A percentile compares a stretch with the other conserved stretches of the same genome.
phyloP scores from a whole-genome alignment of 2,329 filamentous ascomycete genomes.

The Zymoseptoria brevis region DNA sequence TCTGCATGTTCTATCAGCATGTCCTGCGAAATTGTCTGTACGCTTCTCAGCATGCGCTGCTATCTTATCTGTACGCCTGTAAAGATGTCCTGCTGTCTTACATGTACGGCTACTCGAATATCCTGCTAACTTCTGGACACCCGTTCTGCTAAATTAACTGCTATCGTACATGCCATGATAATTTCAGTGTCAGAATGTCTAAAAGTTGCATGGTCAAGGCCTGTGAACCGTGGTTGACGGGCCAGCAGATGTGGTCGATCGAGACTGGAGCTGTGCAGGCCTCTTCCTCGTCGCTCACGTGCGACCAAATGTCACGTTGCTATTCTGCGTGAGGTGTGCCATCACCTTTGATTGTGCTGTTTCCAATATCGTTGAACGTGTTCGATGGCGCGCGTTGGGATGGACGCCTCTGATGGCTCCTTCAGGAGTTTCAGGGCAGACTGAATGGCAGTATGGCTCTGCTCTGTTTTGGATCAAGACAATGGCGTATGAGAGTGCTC shows the following conservation, averaged over 20 bases:
- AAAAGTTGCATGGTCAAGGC: too few relatives aligned
- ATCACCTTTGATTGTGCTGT: not conserved
- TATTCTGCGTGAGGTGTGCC: not conserved
- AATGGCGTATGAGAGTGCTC: not conserved
- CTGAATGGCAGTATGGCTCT: not conserved
- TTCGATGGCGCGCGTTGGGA: not conserved
- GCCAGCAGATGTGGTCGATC: not conserved
- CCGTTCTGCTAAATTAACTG: not conserved
- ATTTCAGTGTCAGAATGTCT: too few relatives aligned
- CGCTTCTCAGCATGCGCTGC: not conserved
- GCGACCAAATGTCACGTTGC: not conserved
- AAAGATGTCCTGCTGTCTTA: not conserved
- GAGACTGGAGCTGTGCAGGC: not conserved
- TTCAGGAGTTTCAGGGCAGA: not conserved
- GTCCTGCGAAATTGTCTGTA: not conserved
- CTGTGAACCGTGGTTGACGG: not conserved
- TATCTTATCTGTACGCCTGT: not conserved
- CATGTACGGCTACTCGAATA: too few relatives aligned
- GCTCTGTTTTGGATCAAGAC: not conserved
- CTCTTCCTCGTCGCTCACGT: not conserved
- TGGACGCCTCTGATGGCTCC: not conserved
- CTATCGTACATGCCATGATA: not conserved
- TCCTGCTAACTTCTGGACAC: not conserved
- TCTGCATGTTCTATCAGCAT: not conserved
- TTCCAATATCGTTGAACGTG: not conserved